These are phyloP conservation scores for Atkinsonella hypoxylon DNA, from an alignment of 2,329 filamentous ascomycete species.

Conservation along the genomic window DNA sequence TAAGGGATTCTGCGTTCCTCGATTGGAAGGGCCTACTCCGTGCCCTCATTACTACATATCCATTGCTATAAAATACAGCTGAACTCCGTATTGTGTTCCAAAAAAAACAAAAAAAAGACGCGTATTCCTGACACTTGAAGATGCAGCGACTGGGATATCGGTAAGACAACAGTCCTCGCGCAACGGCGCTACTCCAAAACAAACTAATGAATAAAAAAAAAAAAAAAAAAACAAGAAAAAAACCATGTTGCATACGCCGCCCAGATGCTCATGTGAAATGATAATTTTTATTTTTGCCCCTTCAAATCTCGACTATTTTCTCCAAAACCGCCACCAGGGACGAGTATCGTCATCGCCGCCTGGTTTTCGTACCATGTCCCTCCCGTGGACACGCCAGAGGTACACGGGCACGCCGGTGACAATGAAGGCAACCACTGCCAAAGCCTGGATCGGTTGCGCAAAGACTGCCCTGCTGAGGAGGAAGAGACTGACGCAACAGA, in stretches of 20 bases:
- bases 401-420: slow-evolving; percentile 76
- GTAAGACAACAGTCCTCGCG: background rate
- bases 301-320: slow-evolving; percentile 11
- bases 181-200: background rate
- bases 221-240: background rate
- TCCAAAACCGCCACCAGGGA: slow-evolving; percentile 52
- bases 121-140: background rate
- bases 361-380: slow-evolving; percentile 38
- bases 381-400: slow-evolving; percentile 68
- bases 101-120: background rate
- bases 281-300: background rate
- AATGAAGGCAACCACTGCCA: slow-evolving; percentile 79
- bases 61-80: too few species aligned
- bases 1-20: too few species aligned
- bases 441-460: slow-evolving; percentile 78
- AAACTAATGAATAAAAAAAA: too few species aligned
- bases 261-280: background rate
- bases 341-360: slow-evolving; percentile 22
- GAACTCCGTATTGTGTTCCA: background rate
- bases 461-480: slow-evolving; percentile 81
- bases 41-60: background rate
- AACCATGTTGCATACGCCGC: background rate
- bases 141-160: background rate
- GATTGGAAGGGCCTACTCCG: background rate
- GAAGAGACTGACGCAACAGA: slow-evolving; percentile 95